Base-by-base conservation (phyloP, 352 stramenopile genomes). In the Phytophthora agathidicida region DNA sequence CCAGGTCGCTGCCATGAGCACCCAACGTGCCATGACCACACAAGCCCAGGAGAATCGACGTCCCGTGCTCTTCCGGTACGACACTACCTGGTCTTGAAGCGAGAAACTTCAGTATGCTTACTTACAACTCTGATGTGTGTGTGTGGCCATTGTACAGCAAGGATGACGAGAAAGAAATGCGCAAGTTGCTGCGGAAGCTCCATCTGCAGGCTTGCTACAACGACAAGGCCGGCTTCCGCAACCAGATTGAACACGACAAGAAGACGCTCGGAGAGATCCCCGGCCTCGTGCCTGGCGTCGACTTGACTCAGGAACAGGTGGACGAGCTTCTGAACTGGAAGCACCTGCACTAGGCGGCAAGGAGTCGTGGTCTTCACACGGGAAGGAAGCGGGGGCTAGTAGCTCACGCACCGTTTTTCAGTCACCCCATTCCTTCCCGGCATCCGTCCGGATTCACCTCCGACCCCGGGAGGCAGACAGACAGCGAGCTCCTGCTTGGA, bases 261-360 rank as follows among this genome's bases (percentile, higher is more conserved):
- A 67, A 86, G 58, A 80, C 71, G 4, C 71, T 93, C 45, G 79
- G 74, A 24, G 69, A 80, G 52, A 86, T 93, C 44, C 43, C 59
- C 32, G 82, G 77, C 23, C 67, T 90, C 41, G 71, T 91, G 39
- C 43, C 61, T 14, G 80, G 73, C 19, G 57, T 89, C 44, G 71
- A 91, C 38, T 64, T 91, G 47, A 68, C 70, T 10, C 33, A 73
- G 39, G 76, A 88, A 50, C 80, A 91, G 64, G 51, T 88, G 37
- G 71, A 84, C 26, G 78, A 75, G 42, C 79, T 94, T 45, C 71
- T 94, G 60, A 90, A 87, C 76, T 94, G 84, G 84, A 94, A 94
- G 73, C 81, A 93, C 77, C 61, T 89, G 59, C 77, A 71, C 56
- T 71, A 71, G 22, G 44, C 24, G 31, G 32, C 35, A 24, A 71